Evolutionary conservation across 495 filamentous ascomycete species (phyloP).

Genomic region (Monascus purpureus): DNA sequence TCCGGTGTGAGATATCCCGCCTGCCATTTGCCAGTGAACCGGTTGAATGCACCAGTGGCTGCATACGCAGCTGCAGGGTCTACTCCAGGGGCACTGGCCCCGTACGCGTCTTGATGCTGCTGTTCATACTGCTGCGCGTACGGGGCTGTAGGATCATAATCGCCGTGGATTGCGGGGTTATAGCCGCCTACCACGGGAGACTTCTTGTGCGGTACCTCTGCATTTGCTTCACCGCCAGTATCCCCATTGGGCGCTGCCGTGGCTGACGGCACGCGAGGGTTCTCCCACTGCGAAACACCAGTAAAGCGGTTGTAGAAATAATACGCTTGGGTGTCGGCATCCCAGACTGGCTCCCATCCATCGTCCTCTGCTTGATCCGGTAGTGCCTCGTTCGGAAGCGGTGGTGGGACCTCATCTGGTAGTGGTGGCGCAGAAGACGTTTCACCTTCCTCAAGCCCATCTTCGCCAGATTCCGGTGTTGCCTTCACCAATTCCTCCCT

Average conservation of each 20-base stretch:
- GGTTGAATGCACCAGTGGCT: constrained; percentile 69
- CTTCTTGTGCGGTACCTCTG: constrained; percentile 8
- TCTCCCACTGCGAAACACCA: constrained; percentile 68
- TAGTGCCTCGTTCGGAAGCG: constrained; percentile 39
- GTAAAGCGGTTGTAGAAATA: constrained; percentile 89
- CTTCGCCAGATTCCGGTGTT: constrained; percentile 2
- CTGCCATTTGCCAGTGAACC: constrained; percentile 84
- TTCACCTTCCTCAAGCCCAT: constrained; percentile 7
- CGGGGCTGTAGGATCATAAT: constrained; percentile 85
- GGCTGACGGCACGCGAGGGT: constrained; percentile 58
- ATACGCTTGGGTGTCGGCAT: constrained; percentile 50
- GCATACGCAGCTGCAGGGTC: constrained; percentile 40
- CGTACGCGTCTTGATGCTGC: constrained; percentile 10
- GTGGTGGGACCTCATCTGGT: constrained; percentile 35
- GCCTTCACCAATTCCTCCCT: constrained; percentile 2
- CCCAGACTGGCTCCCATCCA: constrained; percentile 83
- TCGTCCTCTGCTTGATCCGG: constrained; percentile 48
- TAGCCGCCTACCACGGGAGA: constrained; percentile 51
- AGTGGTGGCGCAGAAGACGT: constrained; percentile 29
- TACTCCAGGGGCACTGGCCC: constrained; percentile 11
- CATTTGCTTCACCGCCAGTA: constrained; percentile 8
- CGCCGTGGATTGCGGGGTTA: constrained; percentile 89
- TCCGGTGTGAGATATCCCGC: constrained; percentile 46
- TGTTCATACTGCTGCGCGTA: constrained; percentile 55
- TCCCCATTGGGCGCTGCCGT: constrained; percentile 9